phyloP scores from a whole-genome alignment of 1,284 basidiomycete species.

The Kalmanozyma brasiliensis region DNA sequence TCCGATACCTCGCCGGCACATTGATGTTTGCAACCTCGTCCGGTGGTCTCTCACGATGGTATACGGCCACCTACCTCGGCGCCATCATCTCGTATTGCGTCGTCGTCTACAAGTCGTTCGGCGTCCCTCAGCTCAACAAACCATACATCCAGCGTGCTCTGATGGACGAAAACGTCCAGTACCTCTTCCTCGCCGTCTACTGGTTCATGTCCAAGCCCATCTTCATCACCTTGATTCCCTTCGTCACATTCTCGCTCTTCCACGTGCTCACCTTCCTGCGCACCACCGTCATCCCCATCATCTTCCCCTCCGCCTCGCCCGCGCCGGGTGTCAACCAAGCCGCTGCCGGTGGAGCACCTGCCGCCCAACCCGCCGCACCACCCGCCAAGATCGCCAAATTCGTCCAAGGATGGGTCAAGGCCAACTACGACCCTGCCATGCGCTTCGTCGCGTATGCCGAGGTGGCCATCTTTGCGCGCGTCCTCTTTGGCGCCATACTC shows the following conservation, averaged over 20 bases:
- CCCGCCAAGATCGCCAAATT: conserved; percentile 62
- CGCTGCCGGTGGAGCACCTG: conserved; percentile 25
- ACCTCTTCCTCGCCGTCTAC: conserved; percentile 66
- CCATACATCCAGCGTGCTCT: conserved; percentile 66
- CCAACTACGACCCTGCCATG: conserved; percentile 68
- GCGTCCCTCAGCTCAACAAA: conserved; percentile 64
- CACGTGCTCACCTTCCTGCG: conserved; percentile 65
- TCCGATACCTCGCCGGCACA: conserved; percentile 60
- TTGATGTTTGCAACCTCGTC: conserved; percentile 52
- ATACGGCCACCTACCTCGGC: conserved; percentile 63
- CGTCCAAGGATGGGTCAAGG: conserved; percentile 67
- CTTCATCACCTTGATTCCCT: conserved; percentile 67
- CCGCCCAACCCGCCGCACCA: conserved; percentile 31
- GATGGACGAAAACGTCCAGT: conserved; percentile 69
- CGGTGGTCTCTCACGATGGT: conserved; percentile 60
- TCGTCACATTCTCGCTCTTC: conserved; percentile 67
- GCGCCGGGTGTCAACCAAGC: conserved; percentile 32
- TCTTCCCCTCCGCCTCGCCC: conserved; percentile 46
- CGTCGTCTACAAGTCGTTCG: conserved; percentile 68
- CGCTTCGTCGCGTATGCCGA: conserved; percentile 67
- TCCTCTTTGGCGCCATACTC: conserved; percentile 64
- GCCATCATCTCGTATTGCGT: conserved; percentile 68
- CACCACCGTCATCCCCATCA: conserved; percentile 58
- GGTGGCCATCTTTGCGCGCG: conserved; percentile 64
- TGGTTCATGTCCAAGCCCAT: conserved; percentile 68